A percentile compares a stretch with the other conserved stretches of the same genome.
These are phyloP conservation scores for Zarea fungicola DNA, from an alignment of 2,329 filamentous ascomycete species.

Conservation along the genomic window DNA sequence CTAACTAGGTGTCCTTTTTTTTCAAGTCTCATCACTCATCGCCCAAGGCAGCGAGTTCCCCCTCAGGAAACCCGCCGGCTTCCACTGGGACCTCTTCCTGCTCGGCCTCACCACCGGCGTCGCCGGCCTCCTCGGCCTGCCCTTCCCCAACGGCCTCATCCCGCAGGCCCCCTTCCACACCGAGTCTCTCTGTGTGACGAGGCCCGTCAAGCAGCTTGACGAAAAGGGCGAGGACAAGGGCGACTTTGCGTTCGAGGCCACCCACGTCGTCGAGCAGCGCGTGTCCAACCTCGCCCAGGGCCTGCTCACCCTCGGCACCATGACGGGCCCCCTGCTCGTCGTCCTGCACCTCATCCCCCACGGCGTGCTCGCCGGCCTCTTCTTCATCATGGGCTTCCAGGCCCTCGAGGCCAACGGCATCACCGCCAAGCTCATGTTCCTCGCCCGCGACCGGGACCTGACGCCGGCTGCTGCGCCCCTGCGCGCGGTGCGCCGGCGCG, in stretches of 20 bases:
- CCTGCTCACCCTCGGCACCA: conserved; percentile 71
- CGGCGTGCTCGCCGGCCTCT: conserved; percentile 72
- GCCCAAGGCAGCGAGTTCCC: conserved; percentile 80
- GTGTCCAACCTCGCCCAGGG: conserved; percentile 74
- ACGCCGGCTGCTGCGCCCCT: conserved; percentile 57
- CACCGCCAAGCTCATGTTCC: conserved; percentile 67
- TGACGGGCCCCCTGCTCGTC: conserved; percentile 67
- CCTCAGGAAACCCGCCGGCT: conserved; percentile 72
- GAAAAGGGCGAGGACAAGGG: conserved; percentile 52
- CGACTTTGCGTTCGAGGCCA: conserved; percentile 45
- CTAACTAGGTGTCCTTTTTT: too few relatives aligned
- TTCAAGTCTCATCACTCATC: conserved; percentile 70
- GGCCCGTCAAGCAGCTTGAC: conserved; percentile 45
- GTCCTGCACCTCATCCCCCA: conserved; percentile 75
- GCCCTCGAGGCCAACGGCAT: conserved; percentile 73
- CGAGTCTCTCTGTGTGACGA: conserved; percentile 68
- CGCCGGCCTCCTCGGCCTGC: conserved; percentile 69
- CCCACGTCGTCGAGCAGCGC: conserved; percentile 71
- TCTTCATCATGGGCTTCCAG: conserved; percentile 81
- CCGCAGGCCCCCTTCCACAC: conserved; percentile 82
- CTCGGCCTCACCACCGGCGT: conserved; percentile 73
- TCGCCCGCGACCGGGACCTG: conserved; percentile 59
- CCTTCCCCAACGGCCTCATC: conserved; percentile 78
- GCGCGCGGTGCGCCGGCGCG: conserved; percentile 52
- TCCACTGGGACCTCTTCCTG: conserved; percentile 82